Percentiles rank a stretch among this genome's conserved stretches.
phyloP scores from a whole-genome alignment of 495 filamentous ascomycete genomes.

The Neurospora africana region DNA sequence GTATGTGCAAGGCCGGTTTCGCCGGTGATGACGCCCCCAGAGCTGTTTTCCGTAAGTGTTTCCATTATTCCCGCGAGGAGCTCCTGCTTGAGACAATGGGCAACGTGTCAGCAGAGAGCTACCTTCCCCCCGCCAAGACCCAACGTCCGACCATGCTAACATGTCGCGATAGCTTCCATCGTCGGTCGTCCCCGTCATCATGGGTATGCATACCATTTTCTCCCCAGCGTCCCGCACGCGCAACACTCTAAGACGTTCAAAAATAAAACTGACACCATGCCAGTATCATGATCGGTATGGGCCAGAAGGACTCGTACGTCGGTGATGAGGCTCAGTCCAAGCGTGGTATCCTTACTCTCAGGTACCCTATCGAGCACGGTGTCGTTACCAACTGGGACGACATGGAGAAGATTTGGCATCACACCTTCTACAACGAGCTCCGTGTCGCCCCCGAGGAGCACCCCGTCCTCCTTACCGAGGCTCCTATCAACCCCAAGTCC shows the following conservation, averaged over 20 bases:
- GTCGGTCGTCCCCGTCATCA: constrained; percentile 99
- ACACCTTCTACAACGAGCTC: constrained; percentile 99
- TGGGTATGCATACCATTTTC: constrained; percentile 59
- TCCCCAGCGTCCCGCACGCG: neutral
- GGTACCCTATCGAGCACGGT: constrained; percentile 99
- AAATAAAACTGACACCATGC: constrained; percentile 11
- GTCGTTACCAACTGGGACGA: constrained; percentile 99
- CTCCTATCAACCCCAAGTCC: constrained; percentile 99
- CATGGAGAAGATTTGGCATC: constrained; percentile 99
- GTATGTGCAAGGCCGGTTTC: constrained; percentile 99
- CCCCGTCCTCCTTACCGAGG: constrained; percentile 97
- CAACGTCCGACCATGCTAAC: constrained; percentile 9
- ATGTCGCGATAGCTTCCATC: constrained; percentile 67
- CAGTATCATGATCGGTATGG: constrained; percentile 99
- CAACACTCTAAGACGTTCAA: neutral
- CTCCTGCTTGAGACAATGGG: constrained; percentile 1
- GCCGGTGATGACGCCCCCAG: constrained; percentile 99
- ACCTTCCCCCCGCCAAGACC: neutral
- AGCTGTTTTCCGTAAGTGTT: constrained; percentile 98
- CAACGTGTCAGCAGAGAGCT: constrained; percentile 4
- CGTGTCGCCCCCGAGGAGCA: constrained; percentile 99
- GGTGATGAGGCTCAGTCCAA: constrained; percentile 99
- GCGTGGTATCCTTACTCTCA: constrained; percentile 97
- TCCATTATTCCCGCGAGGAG: constrained; percentile 21
- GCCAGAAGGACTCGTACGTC: constrained; percentile 99